These are phyloP conservation scores for Cetradonia linearis DNA, from an alignment of 495 filamentous ascomycete genomes.

Conservation along the genomic window DNA sequence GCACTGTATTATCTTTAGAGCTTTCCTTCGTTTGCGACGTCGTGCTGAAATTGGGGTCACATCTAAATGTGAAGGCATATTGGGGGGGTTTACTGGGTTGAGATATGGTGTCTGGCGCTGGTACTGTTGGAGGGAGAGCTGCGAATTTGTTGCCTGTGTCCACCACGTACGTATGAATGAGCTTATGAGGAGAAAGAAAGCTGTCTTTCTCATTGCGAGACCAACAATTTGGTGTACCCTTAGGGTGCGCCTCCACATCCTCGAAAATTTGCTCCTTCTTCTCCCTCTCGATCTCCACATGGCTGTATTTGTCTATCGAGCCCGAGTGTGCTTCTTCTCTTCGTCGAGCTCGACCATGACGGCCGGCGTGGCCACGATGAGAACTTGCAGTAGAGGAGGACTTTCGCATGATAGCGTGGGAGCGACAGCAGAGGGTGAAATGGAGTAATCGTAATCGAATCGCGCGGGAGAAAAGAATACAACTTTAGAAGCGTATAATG, in stretches of 20 bases:
- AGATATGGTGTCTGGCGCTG: not conserved
- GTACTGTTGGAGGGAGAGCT: conserved; percentile 1
- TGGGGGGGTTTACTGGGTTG: not conserved
- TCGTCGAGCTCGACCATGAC: conserved; percentile 2
- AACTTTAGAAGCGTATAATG: not conserved
- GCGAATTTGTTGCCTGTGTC: not conserved
- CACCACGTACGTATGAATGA: not conserved
- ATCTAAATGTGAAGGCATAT: not conserved
- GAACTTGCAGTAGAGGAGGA: not conserved
- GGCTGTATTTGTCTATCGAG: not conserved
- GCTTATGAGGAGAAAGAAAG: not conserved
- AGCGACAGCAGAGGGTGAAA: not conserved
- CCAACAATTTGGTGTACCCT: not conserved
- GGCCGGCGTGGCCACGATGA: not conserved
- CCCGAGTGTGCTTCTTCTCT: not conserved
- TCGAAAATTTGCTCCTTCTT: not conserved
- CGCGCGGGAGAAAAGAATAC: not conserved
- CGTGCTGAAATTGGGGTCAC: not conserved
- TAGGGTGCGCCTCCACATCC: not conserved
- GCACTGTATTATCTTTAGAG: not conserved
- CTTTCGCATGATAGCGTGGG: not conserved
- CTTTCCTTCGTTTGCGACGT: not conserved
- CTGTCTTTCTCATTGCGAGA: too few relatives aligned
- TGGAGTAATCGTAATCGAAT: not conserved
- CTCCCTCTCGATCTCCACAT: not conserved